Evolutionary conservation across 1,284 basidiomycete species (phyloP), one percentile per base, ranked within the genome.

Genomic region (Ustilago nuda): DNA sequence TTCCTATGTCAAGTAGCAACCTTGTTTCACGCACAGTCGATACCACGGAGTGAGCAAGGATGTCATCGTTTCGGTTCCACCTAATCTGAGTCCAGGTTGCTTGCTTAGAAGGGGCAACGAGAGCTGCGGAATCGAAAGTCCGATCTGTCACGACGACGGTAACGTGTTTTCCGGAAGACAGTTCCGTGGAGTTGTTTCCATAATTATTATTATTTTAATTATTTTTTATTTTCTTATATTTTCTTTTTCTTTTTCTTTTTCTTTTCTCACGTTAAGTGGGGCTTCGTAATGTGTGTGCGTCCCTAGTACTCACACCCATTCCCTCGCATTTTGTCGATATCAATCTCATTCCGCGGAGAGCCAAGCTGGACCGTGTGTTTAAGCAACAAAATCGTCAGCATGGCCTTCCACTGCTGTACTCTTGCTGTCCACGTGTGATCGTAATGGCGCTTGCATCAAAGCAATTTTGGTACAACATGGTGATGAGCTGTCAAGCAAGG

Each of bases 171-270:
- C 64, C 52, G 57, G 39, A 59, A 2, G 12, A 17, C 23, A 59
- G 9, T 37, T 48, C 65, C 65, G 65, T 67, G 65, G 65, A 67
- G 54, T 46, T 32, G 11, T 15, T 41, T 51, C 23, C 39, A 32
- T n/a, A 48, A 23, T 19, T 15, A 8, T 15, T 15, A 17, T 17
- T 23, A 30, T 48, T 55, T 37, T 37, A 39, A 43, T 39, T 30
- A 12, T 23, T 32, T 50, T 27, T 23, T 50, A 12, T 30, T 32
- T 27, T 50, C 13, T 23, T 50, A 12, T 30, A 17, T 27, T 45
- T 19, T 19, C 43, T 45, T 19, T 45, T 41, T 48, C 35, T 57
- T n/a, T 48, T 30, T 58, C 33, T 48, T 23, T 39, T 41, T 15
- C 11, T 50, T 50, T 15, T 32, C n/a, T 27, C 48, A 30, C 13